Evolutionary conservation across 441 rosid species (phyloP), one percentile per base, ranked within the genome.

Genomic region (Biscutella auriculata): DNA sequence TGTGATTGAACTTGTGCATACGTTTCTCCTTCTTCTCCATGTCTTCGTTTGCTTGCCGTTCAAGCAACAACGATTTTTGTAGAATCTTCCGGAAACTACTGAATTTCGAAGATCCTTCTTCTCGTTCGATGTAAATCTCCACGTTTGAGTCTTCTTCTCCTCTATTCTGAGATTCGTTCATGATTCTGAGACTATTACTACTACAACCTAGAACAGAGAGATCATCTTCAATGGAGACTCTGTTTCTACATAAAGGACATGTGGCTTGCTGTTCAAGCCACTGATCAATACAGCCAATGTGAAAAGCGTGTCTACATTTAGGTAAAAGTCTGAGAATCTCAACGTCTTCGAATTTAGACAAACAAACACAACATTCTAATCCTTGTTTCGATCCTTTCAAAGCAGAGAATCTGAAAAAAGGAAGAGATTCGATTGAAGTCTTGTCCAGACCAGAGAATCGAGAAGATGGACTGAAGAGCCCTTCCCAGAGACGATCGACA

Each of bases 191-290:
- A 27, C 93, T 83, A 47, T 10, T 37, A 19, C 63, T 75, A 1
- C 82, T 46, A 26, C 70, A 19, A 9, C 71, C 56, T 21, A 67
- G 73, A 42, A 63, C 59, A n/a, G 76, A 48, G 0, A 73, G 75
- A 19, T 85, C 93, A n/a, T 81, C 71, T 46, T 67, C 91, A 0
- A 81, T 43, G 11, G 47, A 68, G 68, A 92, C 75, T 48, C 70
- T 81, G 15, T 57, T 57, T 48, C 98, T 68, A 61, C 88, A 82
- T 4, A 82, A 65, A 1, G 88, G 88, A 26, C 88, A 82, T 42
- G 82, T 78, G 0, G 85, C 78, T 69, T 80, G 84, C 44, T 61
- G 62, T 46, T 79, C 90, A 16, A 83, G 82, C 90, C 90, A 83
- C 53, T 62, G 65, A 57, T 83, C 90, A 9, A 83, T 77, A 49